Percentiles rank a stretch among this genome's conserved stretches.
phyloP scores from a whole-genome alignment of 176 grass and related monocot genomes.

The Coix lacrymajobi region DNA sequence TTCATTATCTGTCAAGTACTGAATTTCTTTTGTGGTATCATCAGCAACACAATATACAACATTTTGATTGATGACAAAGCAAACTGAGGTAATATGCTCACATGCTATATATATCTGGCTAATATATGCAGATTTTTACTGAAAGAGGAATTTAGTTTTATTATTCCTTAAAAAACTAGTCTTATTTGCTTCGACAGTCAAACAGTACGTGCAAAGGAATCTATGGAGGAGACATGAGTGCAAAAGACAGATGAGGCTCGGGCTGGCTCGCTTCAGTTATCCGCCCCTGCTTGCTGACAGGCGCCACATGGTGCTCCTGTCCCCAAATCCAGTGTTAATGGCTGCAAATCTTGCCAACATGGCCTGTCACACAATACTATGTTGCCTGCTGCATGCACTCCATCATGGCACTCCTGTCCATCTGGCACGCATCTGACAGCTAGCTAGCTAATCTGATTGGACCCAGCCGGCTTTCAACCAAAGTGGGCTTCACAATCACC shows the following conservation, averaged over 20 bases:
- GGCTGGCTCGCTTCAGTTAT: too few relatives aligned
- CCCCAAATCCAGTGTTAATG: slow-evolving; percentile 38
- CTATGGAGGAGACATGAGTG: background rate
- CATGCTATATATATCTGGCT: background rate
- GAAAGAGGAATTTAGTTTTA: background rate
- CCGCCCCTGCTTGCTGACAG: background rate
- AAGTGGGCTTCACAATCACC: background rate
- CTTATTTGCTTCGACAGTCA: background rate
- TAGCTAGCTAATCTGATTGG: background rate
- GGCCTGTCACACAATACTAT: slow-evolving; percentile 22
- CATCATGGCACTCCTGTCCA: slow-evolving; percentile 16
- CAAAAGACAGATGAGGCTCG: slow-evolving; percentile 14
- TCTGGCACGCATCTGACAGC: slow-evolving; percentile 12
- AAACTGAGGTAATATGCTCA: background rate
- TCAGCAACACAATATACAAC: background rate
- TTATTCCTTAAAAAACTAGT: background rate
- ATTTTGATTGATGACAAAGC: background rate
- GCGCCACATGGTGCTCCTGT: slow-evolving; percentile 27
- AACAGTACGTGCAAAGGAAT: slow-evolving; percentile 18
- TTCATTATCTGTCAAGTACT: background rate
- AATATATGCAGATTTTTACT: background rate
- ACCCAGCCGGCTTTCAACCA: background rate
- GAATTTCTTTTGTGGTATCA: background rate
- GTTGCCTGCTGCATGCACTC: slow-evolving; percentile 3
- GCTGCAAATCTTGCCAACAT: slow-evolving; percentile 33